Base-by-base conservation (phyloP, 2,329 filamentous ascomycete genomes). In the Colletotrichum cuscutae region DNA sequence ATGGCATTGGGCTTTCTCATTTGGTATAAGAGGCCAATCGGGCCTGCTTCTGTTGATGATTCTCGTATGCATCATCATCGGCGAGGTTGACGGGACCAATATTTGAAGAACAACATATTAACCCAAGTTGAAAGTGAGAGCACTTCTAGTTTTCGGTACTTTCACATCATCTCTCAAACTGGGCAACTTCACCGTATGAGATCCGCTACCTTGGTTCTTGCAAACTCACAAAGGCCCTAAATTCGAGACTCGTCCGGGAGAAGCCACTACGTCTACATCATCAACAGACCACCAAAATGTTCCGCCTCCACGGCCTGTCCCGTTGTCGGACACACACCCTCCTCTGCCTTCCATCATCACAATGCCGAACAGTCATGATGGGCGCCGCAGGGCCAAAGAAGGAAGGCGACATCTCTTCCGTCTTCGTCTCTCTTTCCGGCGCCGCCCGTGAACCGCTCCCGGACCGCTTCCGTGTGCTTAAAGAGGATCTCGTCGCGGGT, bases 381-480 rank as follows among this genome's bases (percentile, higher is more conserved):
- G 68, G 57, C 24, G 62, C 52, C 3, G 57, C 63, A n/a, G 52
- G 24, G 12, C 61, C 75, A 13, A 90, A 90, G 76, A 85, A 87
- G 52, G 88, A 90, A 75, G 90, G 90, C 3, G 87, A 91, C 75
- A 92, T 92, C 42, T 90, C 90, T 0, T 89, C 90, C 64, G 82
- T 89, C 1, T 92, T 92, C 70, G 86, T 87, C 0, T 92, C 90
- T 0, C 81, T 92, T 2, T 89, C 89, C 0, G 88, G 88, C 0
- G 78, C 78, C 2, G 77, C 82, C 8, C 77, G 81, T 5, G 77
- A 81, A 12, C 85, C 87, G 0, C 82, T 92, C 0, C 89, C 90
- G 0, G 82, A 86, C 71, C 83, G 88, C 0, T 92, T 89, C 76
- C 85, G 89, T 8, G 78, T 87, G 26, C 81, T 91, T 12, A 92